Evolutionary conservation across 2,329 filamentous ascomycete genomes (phyloP).

Genomic region (Dactylellina cionopaga): DNA sequence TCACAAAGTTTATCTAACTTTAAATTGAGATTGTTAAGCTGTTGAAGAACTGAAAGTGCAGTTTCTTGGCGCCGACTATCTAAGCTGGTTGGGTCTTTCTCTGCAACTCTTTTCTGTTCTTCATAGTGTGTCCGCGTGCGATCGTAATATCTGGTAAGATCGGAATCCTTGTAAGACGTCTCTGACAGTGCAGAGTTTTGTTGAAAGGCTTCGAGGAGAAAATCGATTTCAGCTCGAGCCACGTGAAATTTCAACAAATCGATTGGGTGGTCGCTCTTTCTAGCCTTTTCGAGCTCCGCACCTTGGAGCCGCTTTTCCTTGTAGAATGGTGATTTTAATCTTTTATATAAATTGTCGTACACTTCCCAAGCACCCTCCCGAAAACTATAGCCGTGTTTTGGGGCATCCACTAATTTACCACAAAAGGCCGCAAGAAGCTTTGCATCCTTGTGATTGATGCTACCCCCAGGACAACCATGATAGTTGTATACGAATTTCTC

Average conservation of each 20-base stretch:
- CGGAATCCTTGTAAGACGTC: background rate
- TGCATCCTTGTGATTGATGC: slow-evolving; percentile 64
- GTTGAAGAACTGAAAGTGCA: background rate
- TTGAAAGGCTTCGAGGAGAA: background rate
- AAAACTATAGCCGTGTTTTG: slow-evolving; percentile 65
- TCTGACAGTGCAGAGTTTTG: background rate
- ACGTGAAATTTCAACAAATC: slow-evolving; percentile 17
- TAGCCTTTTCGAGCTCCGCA: background rate
- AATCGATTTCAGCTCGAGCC: background rate
- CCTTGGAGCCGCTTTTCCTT: background rate
- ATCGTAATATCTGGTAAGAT: background rate
- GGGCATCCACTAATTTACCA: slow-evolving; percentile 68
- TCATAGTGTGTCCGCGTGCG: background rate
- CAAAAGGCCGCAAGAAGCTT: slow-evolving; percentile 67
- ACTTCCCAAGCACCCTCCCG: background rate
- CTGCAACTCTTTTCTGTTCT: background rate
- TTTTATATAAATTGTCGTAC: slow-evolving; percentile 37
- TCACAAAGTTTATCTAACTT: background rate
- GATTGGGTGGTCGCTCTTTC: slow-evolving; percentile 10
- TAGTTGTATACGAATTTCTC: slow-evolving; percentile 70
- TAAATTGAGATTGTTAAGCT: background rate
- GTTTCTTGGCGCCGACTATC: too few species aligned
- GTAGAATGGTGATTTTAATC: background rate
- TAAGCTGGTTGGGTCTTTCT: too few species aligned
- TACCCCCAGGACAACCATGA: slow-evolving; percentile 30